These are phyloP conservation scores for Malania oleifera DNA, from an alignment of 164 flowering plant species.

Conservation along the genomic window DNA sequence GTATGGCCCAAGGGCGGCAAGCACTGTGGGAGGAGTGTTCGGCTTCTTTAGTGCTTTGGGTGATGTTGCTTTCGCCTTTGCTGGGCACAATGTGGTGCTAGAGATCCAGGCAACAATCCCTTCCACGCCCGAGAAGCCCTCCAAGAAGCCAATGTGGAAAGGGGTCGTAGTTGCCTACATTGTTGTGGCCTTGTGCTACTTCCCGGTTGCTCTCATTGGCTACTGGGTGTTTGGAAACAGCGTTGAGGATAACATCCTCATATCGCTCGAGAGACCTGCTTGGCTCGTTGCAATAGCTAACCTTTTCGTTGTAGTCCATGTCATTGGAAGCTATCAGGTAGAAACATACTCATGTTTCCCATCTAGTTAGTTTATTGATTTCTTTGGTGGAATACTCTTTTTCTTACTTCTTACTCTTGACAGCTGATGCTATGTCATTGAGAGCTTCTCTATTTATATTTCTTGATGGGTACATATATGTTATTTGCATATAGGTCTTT, in stretches of 20 bases:
- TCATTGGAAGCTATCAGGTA: constrained; percentile 67
- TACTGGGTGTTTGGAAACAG: constrained; percentile 44
- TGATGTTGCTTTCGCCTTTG: constrained; percentile 61
- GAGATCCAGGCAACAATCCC: constrained; percentile 76
- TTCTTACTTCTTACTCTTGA: no score
- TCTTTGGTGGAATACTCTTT: no score
- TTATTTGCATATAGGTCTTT: constrained; percentile 27
- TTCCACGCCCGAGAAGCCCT: constrained; percentile 56
- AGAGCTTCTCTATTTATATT: neutral
- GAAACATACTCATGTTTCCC: no score
- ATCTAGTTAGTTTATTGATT: no score
- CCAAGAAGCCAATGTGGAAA: constrained; percentile 65
- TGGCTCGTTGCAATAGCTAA: constrained; percentile 63
- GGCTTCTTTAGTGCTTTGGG: constrained; percentile 52
- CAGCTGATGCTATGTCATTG: no score
- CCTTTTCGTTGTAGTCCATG: constrained; percentile 53
- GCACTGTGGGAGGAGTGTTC: constrained; percentile 30
- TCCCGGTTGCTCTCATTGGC: constrained; percentile 56
- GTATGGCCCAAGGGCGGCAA: constrained; percentile 27
- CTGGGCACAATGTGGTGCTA: constrained; percentile 67
- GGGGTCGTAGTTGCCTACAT: constrained; percentile 48
- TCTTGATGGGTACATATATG: neutral
- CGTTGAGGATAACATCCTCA: constrained; percentile 51
- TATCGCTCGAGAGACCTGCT: constrained; percentile 41
- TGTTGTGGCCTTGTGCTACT: constrained; percentile 44